Percentiles rank a stretch among this genome's conserved stretches.
These are phyloP conservation scores for Pseudocercospora fijiensis DNA, from an alignment of 2,329 filamentous ascomycete species.

Conservation along the genomic window DNA sequence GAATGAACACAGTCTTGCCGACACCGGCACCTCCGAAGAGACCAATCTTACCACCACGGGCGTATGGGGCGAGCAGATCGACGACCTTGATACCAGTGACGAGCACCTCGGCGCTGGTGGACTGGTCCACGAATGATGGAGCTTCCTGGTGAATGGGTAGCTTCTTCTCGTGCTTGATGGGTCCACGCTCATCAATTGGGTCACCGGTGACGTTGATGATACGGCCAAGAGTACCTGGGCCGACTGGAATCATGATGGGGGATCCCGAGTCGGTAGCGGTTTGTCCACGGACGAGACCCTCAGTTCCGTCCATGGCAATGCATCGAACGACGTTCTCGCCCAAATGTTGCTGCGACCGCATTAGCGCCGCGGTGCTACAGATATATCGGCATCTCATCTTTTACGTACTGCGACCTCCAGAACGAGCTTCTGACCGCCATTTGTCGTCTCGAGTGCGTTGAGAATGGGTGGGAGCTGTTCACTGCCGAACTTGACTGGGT, in stretches of 20 bases:
- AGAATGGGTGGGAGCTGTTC: slow-evolving; percentile 95
- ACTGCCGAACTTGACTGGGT: slow-evolving; percentile 89
- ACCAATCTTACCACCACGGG: slow-evolving; percentile 99
- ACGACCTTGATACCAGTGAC: slow-evolving; percentile 99
- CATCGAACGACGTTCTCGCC: slow-evolving; percentile 98
- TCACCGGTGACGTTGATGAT: slow-evolving; percentile 99
- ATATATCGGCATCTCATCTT: slow-evolving; percentile 18
- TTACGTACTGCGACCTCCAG: slow-evolving; percentile 89
- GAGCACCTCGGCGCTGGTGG: slow-evolving; percentile 91
- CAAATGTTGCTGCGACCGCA: slow-evolving; percentile 79
- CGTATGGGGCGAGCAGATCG: slow-evolving; percentile 96
- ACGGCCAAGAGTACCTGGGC: slow-evolving; percentile 88
- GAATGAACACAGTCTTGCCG: slow-evolving; percentile 99
- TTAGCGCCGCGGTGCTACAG: slow-evolving; percentile 28
- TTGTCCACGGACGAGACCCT: slow-evolving; percentile 95
- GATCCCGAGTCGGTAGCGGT: slow-evolving; percentile 83
- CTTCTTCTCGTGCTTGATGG: slow-evolving; percentile 88
- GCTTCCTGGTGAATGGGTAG: slow-evolving; percentile 92
- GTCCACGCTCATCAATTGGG: slow-evolving; percentile 98
- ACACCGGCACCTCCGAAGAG: slow-evolving; percentile 99
- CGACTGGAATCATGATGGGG: slow-evolving; percentile 96
- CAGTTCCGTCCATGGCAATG: slow-evolving; percentile 99
- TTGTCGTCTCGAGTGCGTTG: slow-evolving; percentile 89
- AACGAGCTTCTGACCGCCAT: slow-evolving; percentile 90
- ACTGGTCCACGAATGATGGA: slow-evolving; percentile 90